Evolutionary conservation across 2,329 filamentous ascomycete genomes (phyloP), one percentile per base, ranked within the genome.

Genomic region (Diplodia intermedia): DNA sequence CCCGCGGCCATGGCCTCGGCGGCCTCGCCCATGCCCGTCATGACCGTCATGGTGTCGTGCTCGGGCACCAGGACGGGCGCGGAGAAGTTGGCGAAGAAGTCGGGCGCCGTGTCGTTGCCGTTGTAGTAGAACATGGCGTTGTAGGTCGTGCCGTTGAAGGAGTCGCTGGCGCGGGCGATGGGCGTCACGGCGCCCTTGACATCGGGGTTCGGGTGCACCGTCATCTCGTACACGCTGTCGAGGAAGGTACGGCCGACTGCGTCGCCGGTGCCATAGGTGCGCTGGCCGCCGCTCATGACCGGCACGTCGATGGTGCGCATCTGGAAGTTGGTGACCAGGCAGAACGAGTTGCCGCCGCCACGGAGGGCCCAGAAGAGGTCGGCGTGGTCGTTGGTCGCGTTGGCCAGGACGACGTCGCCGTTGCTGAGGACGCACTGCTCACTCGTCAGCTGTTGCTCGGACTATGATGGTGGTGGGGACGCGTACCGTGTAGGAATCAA

Each of bases 401-500:
- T 81, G 53, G 80, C 79, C 33, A 81, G 78, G 67, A 82, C 78
- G 12, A 76, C 80, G 6, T 80, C 81, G 68, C 82, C 81, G 11
- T 82, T 79, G 26, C 83, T 38, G 2, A 62, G 43, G 12, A 62
- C 60, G 4, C 43, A 62, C 60, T 52, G 8, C 5, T 49, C 36
- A 18, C 4, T 18, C 4, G 54, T 56, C 33, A 56, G 54, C n/a
- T 8, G 14, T 12, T 20, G n/a, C 4, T 36, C 12, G 1, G 1
- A 7, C 11, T 3, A 20, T 9, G 12, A n/a, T 26, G 1, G 15
- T 52, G 5, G 31, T 2, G 7, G 18, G 4, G 9, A 6, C 3
- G 75, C 83, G 80, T n/a, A 84, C 78, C 65, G 85, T 81, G 61
- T 77, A 83, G 55, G 82, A 79, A 26, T 82, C 73, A 8, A 84